Base-by-base conservation (phyloP, 768 basidiomycete species). In the Jaapia argillacea region DNA sequence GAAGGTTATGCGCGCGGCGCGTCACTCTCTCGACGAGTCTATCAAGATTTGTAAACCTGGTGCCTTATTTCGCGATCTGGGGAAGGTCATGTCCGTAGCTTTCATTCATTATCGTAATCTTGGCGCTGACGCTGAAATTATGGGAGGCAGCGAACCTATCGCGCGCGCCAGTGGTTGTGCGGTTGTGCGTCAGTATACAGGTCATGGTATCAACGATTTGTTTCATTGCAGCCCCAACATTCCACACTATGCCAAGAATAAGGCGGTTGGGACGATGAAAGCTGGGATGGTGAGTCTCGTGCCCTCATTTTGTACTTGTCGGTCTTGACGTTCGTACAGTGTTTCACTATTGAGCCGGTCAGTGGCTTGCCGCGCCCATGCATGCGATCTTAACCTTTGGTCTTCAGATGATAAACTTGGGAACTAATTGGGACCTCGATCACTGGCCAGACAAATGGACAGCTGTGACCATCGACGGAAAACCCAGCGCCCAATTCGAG, bases 391-490 rank as follows among this genome's bases (percentile, higher is more conserved):
- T 33, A 13, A 36, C 38, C 44, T 51, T n/a, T n/a, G n/a, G 48
- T 40, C 53, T 54, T 41, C 60, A 94, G 77, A 97, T 97, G 93
- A 81, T 96, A 51, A 97, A 97, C 60, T 60, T 89, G 16, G 93
- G 93, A 4, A 70, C 72, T 41, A 77, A 70, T 49, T 85, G 83
- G 79, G 75, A 75, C 24, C 75, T 78, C 43, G 69, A 81, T 18
- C 88, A 91, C 58, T 91, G 92, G 92, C 83, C 84, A 24, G 91
- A 94, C 60, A 82, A 90, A 56, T 98, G 94, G 94, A 98, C 94
- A 2, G 90, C 93, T 1, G 89, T 85, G 18, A 99, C 96, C 4
- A 62, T 74, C 10, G 94, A 97, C 62, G 94, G 92, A 20, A 85
- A 85, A 59, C 70, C 75, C 44, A 92, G 88, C 47, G 96, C 96